These are phyloP conservation scores for Neonectria sp. DNA, from an alignment of 2,329 filamentous ascomycete genomes.

Conservation along the genomic window DNA sequence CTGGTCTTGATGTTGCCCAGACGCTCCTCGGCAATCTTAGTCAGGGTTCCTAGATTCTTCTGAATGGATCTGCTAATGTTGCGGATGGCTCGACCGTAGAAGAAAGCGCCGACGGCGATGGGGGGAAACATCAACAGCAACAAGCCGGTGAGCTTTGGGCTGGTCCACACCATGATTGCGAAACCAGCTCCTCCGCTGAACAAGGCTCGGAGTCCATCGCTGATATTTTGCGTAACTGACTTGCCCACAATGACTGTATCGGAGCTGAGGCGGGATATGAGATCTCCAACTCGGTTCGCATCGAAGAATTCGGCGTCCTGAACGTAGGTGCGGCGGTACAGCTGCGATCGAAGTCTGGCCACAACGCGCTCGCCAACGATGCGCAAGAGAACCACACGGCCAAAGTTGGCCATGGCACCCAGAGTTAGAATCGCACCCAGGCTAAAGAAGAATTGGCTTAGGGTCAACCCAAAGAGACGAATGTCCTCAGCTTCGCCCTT, in stretches of 20 bases:
- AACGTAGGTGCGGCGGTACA: constrained; percentile 93
- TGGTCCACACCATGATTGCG: constrained; percentile 95
- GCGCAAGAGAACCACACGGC: constrained; percentile 90
- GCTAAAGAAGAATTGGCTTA: constrained; percentile 90
- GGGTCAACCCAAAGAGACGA: constrained; percentile 85
- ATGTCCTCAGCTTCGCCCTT: constrained; percentile 76
- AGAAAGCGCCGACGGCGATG: constrained; percentile 89
- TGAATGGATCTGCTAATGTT: constrained; percentile 94
- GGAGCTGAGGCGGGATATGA: constrained; percentile 95
- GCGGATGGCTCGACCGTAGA: constrained; percentile 91
- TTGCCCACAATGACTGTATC: constrained; percentile 99
- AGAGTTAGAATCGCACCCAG: constrained; percentile 83
- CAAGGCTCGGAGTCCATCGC: constrained; percentile 91
- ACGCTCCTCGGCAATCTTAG: constrained; percentile 98
- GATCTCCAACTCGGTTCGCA: constrained; percentile 94
- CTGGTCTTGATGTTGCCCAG: constrained; percentile 96
- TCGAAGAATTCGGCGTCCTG: constrained; percentile 99
- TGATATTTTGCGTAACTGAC: constrained; percentile 97
- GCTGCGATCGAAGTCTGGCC: constrained; percentile 86
- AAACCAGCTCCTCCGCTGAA: constrained; percentile 94
- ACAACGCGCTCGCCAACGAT: constrained; percentile 97
- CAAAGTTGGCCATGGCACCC: constrained; percentile 93
- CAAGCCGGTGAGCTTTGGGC: constrained; percentile 89
- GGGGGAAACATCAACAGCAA: constrained; percentile 91
- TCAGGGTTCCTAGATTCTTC: constrained; percentile 91